Base-by-base conservation (phyloP, 305 asterid genomes). In the Striga hermonthica region DNA sequence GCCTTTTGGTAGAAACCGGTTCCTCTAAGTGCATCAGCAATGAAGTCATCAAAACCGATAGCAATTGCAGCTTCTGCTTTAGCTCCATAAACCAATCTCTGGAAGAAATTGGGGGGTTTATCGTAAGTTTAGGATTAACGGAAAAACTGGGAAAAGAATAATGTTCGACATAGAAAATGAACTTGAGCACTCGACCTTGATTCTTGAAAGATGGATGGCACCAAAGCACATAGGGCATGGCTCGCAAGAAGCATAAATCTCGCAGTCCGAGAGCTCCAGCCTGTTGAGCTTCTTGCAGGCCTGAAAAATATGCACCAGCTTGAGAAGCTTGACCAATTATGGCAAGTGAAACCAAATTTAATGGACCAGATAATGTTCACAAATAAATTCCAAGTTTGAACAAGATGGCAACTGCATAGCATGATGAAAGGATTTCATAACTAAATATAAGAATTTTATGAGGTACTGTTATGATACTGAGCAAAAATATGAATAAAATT, bases 191-290 rank as follows among this genome's bases (percentile, higher is more conserved):
- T 13, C 10, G 52, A 88, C 97, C 97, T 88, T 93, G 69, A 90
- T 64, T 81, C 95, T 81, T 14, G 97, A 94, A 64, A 90, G 95
- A 78, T 90, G 97, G 81, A 94, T 91, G 48, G 99, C 97, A 28
- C 97, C 96, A 63, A 90, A 88, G 83, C 99, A 94, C 99, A 94
- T 94, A 4, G 97, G 98, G 67, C 99, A 90, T n/a, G 99, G 99
- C 79, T 94, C 97, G 65, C 95, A 93, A 4, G 99, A 93, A 49
- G 97, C 96, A 67, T 90, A 93, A 5, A 93, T 90, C 86, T 90
- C 99, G 53, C 98, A 94, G 71, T 94, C 95, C 3, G 98, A 82
- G 15, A 94, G 95, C 80, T 94, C 96, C 57, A 94, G 78, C 76
- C 75, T 82, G 81, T 88, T 86, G 45, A 94, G 95, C 85, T 94